phyloP scores from a whole-genome alignment of 768 basidiomycete species.

The Lactarius hengduanensis region DNA sequence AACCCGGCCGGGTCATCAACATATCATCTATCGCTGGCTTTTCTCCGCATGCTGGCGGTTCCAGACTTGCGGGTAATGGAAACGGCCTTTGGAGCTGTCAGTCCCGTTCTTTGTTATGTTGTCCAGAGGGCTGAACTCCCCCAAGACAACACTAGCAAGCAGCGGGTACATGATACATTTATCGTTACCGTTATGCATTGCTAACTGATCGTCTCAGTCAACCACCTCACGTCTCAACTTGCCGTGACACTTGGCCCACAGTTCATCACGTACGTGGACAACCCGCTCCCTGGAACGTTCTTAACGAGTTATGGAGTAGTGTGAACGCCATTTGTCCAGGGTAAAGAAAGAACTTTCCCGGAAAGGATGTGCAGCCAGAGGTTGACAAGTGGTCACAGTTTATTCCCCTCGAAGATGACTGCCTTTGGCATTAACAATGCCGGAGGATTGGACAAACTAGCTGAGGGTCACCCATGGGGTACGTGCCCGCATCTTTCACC shows the following conservation, averaged over 20 bases:
- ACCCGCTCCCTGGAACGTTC: background rate
- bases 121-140: constrained; percentile 3
- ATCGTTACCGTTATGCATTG: background rate
- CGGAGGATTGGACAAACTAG: constrained; percentile 51
- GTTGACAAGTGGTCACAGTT: constrained; percentile 36
- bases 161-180: constrained; percentile 38
- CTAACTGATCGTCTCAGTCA: constrained; percentile 40
- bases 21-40: constrained; percentile 71
- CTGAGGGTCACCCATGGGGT: constrained; percentile 64
- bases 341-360: constrained; percentile 38
- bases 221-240: constrained; percentile 73
- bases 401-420: constrained; percentile 87
- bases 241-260: constrained; percentile 60
- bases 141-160: constrained; percentile 77
- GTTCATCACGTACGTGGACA: constrained; percentile 60
- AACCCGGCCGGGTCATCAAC: constrained; percentile 79
- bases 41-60: constrained; percentile 49
- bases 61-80: constrained; percentile 49
- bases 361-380: background rate
- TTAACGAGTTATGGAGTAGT: constrained; percentile 37
- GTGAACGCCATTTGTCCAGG: constrained; percentile 86
- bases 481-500: constrained; percentile 20
- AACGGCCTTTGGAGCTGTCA: constrained; percentile 77
- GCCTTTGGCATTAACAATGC: constrained; percentile 59
- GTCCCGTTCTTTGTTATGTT: constrained; percentile 35